Conservation (phyloP, 257 asterid species). For the Solanum commersonii region DNA sequence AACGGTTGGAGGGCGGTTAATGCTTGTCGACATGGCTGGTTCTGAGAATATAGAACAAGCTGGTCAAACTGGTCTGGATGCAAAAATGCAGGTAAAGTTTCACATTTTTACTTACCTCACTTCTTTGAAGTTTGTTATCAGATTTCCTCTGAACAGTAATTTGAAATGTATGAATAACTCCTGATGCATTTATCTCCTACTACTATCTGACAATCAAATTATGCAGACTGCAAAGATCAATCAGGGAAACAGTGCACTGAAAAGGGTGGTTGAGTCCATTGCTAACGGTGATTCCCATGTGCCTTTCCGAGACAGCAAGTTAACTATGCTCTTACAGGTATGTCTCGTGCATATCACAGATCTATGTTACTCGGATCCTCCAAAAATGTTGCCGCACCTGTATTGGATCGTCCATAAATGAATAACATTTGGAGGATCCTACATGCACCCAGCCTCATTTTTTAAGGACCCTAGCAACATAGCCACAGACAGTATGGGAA, state of each 20-base stretch:
- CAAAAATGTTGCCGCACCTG: background rate
- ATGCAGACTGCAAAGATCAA: constrained; percentile 87
- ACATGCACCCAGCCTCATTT: background rate
- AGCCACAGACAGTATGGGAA: background rate
- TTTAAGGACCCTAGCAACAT: background rate
- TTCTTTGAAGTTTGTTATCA: background rate
- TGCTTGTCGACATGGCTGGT: constrained; percentile 99
- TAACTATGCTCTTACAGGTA: constrained; percentile 99
- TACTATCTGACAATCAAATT: background rate
- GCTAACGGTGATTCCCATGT: constrained; percentile 97
- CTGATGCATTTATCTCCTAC: background rate
- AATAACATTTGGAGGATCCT: background rate
- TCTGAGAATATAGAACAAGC: constrained; percentile 98
- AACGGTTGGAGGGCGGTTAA: constrained; percentile 86
- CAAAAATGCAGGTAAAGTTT: constrained; percentile 69
- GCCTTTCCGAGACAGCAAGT: constrained; percentile 95
- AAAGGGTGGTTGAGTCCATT: constrained; percentile 91
- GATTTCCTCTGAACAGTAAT: background rate
- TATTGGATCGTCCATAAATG: background rate
- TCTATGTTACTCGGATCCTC: background rate
- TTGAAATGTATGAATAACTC: background rate
- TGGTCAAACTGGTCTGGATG: constrained; percentile 85
- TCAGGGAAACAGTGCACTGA: constrained; percentile 83
- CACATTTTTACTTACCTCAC: background rate
- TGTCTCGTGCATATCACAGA: background rate